Evolutionary conservation across 1,284 basidiomycete species (phyloP).

Genomic region (Irpex sp.): DNA sequence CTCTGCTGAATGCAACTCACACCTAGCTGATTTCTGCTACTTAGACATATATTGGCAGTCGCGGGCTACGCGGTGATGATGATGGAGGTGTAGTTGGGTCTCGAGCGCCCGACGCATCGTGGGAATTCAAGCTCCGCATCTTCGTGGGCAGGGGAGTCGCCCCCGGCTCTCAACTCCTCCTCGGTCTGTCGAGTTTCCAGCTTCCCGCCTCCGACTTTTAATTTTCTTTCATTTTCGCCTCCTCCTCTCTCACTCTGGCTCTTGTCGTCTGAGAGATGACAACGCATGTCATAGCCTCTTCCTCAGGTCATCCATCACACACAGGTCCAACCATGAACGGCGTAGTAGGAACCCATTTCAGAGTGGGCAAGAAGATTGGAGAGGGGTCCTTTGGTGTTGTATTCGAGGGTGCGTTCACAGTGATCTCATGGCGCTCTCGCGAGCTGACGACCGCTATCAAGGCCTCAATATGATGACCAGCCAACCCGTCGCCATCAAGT

Average conservation of each 20-base stretch:
- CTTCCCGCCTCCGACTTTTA: conserved; percentile 20
- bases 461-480: conserved; percentile 87
- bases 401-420: conserved; percentile 59
- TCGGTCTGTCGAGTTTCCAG: conserved; percentile 17
- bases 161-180: conserved; percentile 18
- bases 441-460: conserved; percentile 27
- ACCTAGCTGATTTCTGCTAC: not conserved
- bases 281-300: conserved; percentile 75
- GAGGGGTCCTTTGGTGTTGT: conserved; percentile 95
- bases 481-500: conserved; percentile 97
- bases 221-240: conserved; percentile 14
- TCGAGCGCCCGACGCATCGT: conserved; percentile 7
- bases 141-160: conserved; percentile 6
- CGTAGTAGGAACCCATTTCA: conserved; percentile 75
- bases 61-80: too few relatives aligned
- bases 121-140: conserved; percentile 25
- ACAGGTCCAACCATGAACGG: conserved; percentile 54
- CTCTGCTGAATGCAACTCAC: not conserved
- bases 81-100: not conserved
- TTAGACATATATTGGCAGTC: not conserved
- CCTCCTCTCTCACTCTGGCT: conserved; percentile 20
- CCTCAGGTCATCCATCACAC: conserved; percentile 61
- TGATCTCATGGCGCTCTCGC: not conserved
- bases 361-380: conserved; percentile 82
- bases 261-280: conserved; percentile 44